phyloP scores from a whole-genome alignment of 306 rosid genomes.

The Cucumis hystrix region DNA sequence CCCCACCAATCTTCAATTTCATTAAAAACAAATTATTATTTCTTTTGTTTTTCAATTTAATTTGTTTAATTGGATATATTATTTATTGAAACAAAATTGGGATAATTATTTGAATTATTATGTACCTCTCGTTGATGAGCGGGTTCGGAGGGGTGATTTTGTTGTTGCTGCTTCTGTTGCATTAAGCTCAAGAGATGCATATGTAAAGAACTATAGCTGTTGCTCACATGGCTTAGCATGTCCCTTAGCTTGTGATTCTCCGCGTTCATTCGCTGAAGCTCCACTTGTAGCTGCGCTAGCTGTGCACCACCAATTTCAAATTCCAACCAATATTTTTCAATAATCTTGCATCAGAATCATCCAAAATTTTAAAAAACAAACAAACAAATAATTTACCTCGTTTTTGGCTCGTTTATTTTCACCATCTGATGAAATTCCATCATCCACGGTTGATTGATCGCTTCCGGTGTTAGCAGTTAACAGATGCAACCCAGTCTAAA shows the following conservation, averaged over 20 bases:
- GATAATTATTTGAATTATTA: no score
- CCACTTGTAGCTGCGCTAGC: constrained; percentile 61
- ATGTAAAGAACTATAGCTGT: constrained; percentile 61
- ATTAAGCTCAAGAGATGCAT: constrained; percentile 47
- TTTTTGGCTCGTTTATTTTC: constrained; percentile 45
- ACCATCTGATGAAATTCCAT: constrained; percentile 61
- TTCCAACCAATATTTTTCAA: not conserved
- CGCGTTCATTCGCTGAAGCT: constrained; percentile 58
- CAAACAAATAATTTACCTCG: constrained; percentile 34
- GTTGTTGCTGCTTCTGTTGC: constrained; percentile 35
- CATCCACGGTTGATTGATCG: constrained; percentile 80
- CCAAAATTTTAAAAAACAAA: not conserved
- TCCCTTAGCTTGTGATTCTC: constrained; percentile 72
- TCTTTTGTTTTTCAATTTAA: not conserved
- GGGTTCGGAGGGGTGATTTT: constrained; percentile 15
- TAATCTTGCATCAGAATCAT: not conserved
- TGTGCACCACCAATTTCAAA: constrained; percentile 3
- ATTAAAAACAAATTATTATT: no score
- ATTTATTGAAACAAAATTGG: not conserved
- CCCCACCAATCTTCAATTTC: constrained; percentile 3
- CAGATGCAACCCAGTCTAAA: constrained; percentile 74
- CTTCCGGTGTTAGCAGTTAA: constrained; percentile 70
- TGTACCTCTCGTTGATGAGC: constrained; percentile 27
- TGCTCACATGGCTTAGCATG: constrained; percentile 64
- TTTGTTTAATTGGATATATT: no score